Conservation (phyloP, 2,329 filamentous ascomycete genomes). For the Escovopsis sp. region DNA sequence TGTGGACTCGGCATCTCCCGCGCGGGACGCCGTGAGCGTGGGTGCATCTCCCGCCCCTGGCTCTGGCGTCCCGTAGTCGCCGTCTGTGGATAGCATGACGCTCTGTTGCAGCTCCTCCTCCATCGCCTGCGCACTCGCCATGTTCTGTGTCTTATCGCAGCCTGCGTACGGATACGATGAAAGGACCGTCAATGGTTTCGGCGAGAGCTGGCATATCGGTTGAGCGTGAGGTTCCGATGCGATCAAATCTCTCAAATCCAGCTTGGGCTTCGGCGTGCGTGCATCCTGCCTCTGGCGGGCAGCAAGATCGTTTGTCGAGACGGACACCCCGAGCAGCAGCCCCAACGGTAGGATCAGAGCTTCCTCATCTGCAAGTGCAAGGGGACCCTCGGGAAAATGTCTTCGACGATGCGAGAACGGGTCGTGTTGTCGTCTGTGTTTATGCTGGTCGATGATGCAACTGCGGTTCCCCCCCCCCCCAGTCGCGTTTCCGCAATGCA, state of each 20-base stretch:
- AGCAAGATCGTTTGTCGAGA: too few relatives aligned
- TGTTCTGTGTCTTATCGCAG: conserved; percentile 14
- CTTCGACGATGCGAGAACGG: not conserved
- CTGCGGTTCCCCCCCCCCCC: not conserved
- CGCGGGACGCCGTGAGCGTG: conserved; percentile 10
- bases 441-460: conserved; percentile 4
- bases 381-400: not conserved
- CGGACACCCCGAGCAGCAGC: not conserved
- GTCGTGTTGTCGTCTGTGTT: not conserved
- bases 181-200: conserved; percentile 4
- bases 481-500: conserved; percentile 8
- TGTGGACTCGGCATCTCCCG: not conserved
- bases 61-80: conserved; percentile 25
- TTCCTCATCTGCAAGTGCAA: too few relatives aligned
- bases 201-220: conserved; percentile 17
- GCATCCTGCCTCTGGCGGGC: conserved; percentile 8
- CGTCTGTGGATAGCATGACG: conserved; percentile 35
- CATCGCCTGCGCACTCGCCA: conserved; percentile 39
- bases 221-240: conserved; percentile 8
- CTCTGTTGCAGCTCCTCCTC: conserved; percentile 45
- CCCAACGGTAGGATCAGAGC: not conserved
- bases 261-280: conserved; percentile 10
- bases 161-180: conserved; percentile 11
- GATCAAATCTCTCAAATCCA: conserved; percentile 10
- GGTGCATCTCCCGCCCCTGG: conserved; percentile 15